Evolutionary conservation across 2,329 filamentous ascomycete genomes (phyloP).

Genomic region (Neobulgaria alba): DNA sequence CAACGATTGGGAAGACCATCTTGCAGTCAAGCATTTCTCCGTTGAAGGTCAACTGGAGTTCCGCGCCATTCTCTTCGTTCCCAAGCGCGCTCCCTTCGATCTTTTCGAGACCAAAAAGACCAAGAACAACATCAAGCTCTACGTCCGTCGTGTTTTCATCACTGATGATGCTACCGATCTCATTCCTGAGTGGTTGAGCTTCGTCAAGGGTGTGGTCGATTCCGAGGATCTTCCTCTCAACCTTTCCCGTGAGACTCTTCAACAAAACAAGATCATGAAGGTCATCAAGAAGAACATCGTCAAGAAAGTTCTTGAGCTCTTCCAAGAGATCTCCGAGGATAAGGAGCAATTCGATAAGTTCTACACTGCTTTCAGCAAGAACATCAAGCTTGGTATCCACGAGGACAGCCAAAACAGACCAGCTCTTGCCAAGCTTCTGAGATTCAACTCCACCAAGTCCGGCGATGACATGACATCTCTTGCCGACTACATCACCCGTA

Average conservation of each 20-base stretch:
- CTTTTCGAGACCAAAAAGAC: conserved; percentile 99
- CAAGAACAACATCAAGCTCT: conserved; percentile 99
- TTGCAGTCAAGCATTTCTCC: conserved; percentile 99
- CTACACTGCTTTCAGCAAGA: conserved; percentile 99
- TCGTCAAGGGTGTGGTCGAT: conserved; percentile 99
- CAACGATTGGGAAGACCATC: conserved; percentile 99
- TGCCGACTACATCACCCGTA: conserved; percentile 95
- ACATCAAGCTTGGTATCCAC: conserved; percentile 99
- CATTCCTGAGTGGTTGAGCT: conserved; percentile 98
- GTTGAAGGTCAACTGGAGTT: conserved; percentile 99
- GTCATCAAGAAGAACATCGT: conserved; percentile 99
- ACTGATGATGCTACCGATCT: conserved; percentile 98
- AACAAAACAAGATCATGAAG: conserved; percentile 99
- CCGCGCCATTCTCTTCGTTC: conserved; percentile 98
- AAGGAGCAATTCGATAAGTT: conserved; percentile 99
- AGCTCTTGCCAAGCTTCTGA: conserved; percentile 91
- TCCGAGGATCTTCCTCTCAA: conserved; percentile 99
- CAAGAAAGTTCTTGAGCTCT: conserved; percentile 99
- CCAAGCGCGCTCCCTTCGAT: conserved; percentile 98
- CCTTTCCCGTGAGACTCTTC: conserved; percentile 98
- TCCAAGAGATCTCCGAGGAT: conserved; percentile 98
- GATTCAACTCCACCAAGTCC: conserved; percentile 98
- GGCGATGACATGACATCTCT: conserved; percentile 93
- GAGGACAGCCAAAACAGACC: conserved; percentile 97
- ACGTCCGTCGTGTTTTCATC: conserved; percentile 99